These are phyloP conservation scores for Fistulinella cinereoalba DNA, from an alignment of 1,284 basidiomycete genomes.

Conservation along the genomic window DNA sequence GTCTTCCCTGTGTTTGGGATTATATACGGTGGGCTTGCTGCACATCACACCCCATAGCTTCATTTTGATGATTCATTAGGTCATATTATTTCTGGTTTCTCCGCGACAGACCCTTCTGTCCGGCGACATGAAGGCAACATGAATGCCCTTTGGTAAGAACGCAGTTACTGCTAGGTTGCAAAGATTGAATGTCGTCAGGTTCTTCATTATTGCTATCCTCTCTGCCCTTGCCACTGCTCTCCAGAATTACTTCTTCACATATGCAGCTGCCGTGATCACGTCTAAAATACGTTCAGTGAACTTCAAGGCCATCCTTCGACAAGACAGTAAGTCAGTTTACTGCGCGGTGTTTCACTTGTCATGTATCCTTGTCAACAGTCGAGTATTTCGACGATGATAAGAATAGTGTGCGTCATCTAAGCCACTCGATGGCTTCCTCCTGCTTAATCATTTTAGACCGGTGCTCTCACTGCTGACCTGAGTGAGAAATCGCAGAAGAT, in stretches of 20 bases:
- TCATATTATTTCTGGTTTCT: slow-evolving; percentile 65
- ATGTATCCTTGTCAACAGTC: slow-evolving; percentile 52
- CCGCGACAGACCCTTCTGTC: slow-evolving; percentile 38
- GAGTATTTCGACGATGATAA: slow-evolving; percentile 87
- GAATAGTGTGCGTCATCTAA: slow-evolving; percentile 54
- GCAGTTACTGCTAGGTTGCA: not conserved
- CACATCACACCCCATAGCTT: not conserved
- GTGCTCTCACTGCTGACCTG: slow-evolving; percentile 76
- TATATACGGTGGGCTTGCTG: slow-evolving; percentile 62
- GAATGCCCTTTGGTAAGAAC: slow-evolving; percentile 59
- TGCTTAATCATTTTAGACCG: slow-evolving; percentile 49
- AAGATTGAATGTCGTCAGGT: slow-evolving; percentile 45
- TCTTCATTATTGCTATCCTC: slow-evolving; percentile 80
- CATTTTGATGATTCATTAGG: slow-evolving; percentile 34
- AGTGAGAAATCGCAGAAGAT: slow-evolving; percentile 93
- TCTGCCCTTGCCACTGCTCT: slow-evolving; percentile 58
- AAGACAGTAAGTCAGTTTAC: slow-evolving; percentile 64
- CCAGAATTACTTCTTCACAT: slow-evolving; percentile 70
- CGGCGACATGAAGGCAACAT: slow-evolving; percentile 60
- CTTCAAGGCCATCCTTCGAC: slow-evolving; percentile 77
- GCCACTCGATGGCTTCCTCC: not conserved
- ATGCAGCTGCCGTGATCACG: slow-evolving; percentile 67
- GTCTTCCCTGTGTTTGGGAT: slow-evolving; percentile 88
- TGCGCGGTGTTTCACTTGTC: slow-evolving; percentile 2
- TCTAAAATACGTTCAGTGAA: slow-evolving; percentile 63